phyloP scores from a whole-genome alignment of 1,284 basidiomycete species.

The Leccinum subatratum region DNA sequence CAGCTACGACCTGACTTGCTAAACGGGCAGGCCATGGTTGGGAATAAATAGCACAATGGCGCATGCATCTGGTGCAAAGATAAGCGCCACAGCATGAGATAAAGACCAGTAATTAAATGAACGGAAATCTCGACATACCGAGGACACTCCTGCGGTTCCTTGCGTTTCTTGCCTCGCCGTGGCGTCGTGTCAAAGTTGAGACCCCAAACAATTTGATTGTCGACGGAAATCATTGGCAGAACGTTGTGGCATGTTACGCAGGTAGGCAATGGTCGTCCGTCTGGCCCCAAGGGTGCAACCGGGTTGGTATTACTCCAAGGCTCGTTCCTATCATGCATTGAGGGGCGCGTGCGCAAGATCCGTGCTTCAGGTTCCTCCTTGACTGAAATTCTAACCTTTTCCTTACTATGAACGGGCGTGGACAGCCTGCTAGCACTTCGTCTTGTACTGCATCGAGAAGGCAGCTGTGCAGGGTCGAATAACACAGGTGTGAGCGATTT shows the following conservation, averaged over 20 bases:
- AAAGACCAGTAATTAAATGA: conserved; percentile 15
- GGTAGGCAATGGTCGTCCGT: conserved; percentile 56
- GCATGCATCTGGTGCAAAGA: conserved; percentile 54
- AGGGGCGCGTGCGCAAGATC: conserved; percentile 45
- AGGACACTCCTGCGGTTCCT: conserved; percentile 65
- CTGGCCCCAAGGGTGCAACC: conserved; percentile 44
- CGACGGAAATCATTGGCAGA: conserved; percentile 67
- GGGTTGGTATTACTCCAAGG: conserved; percentile 35
- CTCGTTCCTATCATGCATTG: conserved; percentile 35
- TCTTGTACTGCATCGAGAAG: conserved; percentile 17
- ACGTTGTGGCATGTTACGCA: conserved; percentile 65
- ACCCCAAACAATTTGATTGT: conserved; percentile 70
- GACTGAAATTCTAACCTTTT: conserved; percentile 38
- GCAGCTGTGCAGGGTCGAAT: conserved; percentile 20
- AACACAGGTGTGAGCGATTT: conserved; percentile 28
- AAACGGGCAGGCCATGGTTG: conserved; percentile 64
- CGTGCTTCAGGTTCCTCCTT: conserved; percentile 51
- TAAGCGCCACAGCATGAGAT: conserved; percentile 21
- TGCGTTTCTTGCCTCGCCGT: conserved; percentile 48
- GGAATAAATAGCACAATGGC: conserved; percentile 70
- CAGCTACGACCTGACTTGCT: conserved; percentile 44
- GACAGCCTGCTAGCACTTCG: conserved; percentile 26
- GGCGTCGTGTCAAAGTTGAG: conserved; percentile 45
- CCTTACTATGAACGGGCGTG: conserved; percentile 34
- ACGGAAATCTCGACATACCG: conserved; percentile 44